Conservation (phyloP, 805 yeast genomes). For the Scheffersomyces amazonensis region DNA sequence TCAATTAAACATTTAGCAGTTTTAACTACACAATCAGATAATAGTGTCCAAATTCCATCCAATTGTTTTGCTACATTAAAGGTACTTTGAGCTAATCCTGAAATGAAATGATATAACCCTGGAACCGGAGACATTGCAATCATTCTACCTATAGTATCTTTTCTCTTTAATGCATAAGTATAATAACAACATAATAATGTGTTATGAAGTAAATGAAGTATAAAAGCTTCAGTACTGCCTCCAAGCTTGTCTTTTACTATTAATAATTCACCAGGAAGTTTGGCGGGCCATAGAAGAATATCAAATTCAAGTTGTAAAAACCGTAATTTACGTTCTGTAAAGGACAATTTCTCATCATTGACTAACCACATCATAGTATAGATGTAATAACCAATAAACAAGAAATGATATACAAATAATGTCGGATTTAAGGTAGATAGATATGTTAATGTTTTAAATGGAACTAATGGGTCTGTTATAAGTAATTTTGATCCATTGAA, state of each 20-base stretch:
- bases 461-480: conserved; percentile 8
- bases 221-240: conserved; percentile 17
- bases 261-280: conserved; percentile 14
- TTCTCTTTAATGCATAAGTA: conserved; percentile 9
- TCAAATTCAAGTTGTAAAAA: conserved; percentile 17
- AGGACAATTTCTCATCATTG: not conserved
- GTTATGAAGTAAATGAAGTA: conserved; percentile 17
- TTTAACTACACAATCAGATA: conserved; percentile 13
- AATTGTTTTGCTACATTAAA: conserved; percentile 13
- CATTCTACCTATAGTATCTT: conserved; percentile 10
- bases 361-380: conserved; percentile 14
- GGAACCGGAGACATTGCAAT: conserved; percentile 17
- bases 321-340: conserved; percentile 6
- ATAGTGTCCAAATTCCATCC: conserved; percentile 14
- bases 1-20: conserved; percentile 12
- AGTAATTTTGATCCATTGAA: conserved; percentile 6
- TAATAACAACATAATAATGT: conserved; percentile 15
- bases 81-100: conserved; percentile 19
- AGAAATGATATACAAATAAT: conserved; percentile 13
- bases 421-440: conserved; percentile 7
- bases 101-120: conserved; percentile 18
- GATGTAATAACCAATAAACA: conserved; percentile 11
- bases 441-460: conserved; percentile 2
- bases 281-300: conserved; percentile 20
- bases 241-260: conserved; percentile 16